Percentiles rank a stretch among this genome's conserved stretches.
phyloP scores from a whole-genome alignment of 164 flowering plant species.

The Echeveria elegans region DNA sequence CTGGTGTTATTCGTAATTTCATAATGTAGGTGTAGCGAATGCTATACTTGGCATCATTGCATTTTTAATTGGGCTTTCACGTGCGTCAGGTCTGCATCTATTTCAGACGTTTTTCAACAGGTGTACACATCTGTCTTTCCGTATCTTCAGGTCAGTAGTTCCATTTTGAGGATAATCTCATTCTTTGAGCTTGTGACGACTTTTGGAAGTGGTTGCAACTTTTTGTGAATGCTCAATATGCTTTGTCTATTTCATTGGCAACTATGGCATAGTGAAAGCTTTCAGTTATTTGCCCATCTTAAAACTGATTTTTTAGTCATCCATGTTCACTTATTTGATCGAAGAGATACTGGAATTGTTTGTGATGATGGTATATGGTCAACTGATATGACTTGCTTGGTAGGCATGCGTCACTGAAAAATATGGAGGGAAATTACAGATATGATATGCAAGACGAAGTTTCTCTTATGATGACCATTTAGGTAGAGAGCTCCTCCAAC shows the following conservation, averaged over 20 bases:
- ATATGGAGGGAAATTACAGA: conserved; percentile 63
- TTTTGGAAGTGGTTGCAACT: neutral
- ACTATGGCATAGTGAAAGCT: neutral
- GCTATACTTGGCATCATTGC: neutral
- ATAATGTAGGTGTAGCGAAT: no score
- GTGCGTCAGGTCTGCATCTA: conserved; percentile 44
- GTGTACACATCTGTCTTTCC: conserved; percentile 43
- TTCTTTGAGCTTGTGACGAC: neutral
- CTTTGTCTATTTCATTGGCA: neutral
- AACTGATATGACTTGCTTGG: neutral
- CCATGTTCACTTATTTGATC: neutral
- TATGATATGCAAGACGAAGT: neutral
- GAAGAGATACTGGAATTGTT: neutral
- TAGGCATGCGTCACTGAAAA: conserved; percentile 54
- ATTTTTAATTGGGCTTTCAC: neutral
- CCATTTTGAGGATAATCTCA: neutral
- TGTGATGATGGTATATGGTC: neutral
- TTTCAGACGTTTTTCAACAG: conserved; percentile 38
- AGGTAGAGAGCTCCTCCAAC: neutral
- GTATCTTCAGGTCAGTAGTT: conserved; percentile 54
- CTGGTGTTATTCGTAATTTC: no score
- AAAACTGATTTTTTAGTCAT: neutral
- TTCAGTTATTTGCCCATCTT: no score
- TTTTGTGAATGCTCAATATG: neutral
- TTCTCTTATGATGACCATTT: neutral